Evolutionary conservation across 164 flowering plant genomes (phyloP).

Genomic region (Vitis vinifera): DNA sequence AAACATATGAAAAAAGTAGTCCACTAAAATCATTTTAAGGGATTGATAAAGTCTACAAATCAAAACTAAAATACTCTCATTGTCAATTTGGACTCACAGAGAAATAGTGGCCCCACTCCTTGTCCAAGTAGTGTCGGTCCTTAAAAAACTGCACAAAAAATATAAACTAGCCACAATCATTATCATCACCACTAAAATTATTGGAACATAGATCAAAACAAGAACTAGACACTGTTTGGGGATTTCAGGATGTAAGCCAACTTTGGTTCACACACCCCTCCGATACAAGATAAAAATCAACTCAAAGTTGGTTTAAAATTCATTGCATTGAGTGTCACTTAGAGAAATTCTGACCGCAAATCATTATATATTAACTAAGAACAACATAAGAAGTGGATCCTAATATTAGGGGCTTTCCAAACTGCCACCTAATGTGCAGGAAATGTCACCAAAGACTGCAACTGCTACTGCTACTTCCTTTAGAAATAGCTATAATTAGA

Average conservation of each 20-base stretch:
- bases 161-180: not conserved
- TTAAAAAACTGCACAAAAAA: constrained; percentile 75
- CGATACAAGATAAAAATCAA: too few species aligned
- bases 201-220: too few species aligned
- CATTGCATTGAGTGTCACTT: not conserved
- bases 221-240: not conserved
- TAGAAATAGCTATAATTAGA: not conserved
- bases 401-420: not conserved
- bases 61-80: not conserved
- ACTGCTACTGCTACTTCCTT: too few species aligned
- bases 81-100: constrained; percentile 44
- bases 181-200: not conserved
- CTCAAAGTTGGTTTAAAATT: not conserved
- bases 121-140: constrained; percentile 93
- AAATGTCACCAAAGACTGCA: not conserved
- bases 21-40: not conserved
- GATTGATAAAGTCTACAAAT: not conserved
- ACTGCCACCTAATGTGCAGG: not conserved
- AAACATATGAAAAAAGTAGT: not conserved
- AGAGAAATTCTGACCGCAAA: not conserved
- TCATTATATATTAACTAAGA: not conserved
- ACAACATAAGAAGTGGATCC: not conserved
- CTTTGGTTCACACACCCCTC: too few species aligned
- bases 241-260: too few species aligned
- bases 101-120: constrained; percentile 91